Conservation (phyloP, 2,329 filamentous ascomycete species). For the Cercospora canescens region DNA sequence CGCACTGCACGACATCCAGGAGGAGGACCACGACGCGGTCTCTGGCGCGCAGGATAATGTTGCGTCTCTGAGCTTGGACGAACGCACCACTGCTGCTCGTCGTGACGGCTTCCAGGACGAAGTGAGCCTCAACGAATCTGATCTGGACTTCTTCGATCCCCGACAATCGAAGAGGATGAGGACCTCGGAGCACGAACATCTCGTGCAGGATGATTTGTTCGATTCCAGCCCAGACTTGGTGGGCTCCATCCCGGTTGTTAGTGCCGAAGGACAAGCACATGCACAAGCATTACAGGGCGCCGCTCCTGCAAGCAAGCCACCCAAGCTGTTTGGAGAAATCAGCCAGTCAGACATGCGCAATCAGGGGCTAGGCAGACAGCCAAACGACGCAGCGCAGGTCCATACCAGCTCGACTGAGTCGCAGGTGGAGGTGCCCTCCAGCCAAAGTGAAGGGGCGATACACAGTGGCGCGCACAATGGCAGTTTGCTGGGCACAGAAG, state of each 20-base stretch:
- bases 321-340: constrained; percentile 63
- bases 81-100: constrained; percentile 34
- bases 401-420: constrained; percentile 6
- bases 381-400: not conserved
- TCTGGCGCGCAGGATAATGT: constrained; percentile 53
- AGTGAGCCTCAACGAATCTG: constrained; percentile 37
- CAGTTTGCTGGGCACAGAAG: constrained; percentile 51
- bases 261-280: constrained; percentile 6
- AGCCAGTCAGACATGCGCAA: constrained; percentile 55
- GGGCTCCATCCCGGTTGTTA: constrained; percentile 35
- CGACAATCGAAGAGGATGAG: constrained; percentile 49
- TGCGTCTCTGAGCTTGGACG: constrained; percentile 64
- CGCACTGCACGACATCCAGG: constrained; percentile 46
- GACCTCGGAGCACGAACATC: constrained; percentile 38
- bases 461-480: constrained; percentile 4
- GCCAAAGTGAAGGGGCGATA: not conserved
- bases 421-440: not conserved
- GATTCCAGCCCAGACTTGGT: constrained; percentile 41
- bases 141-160: constrained; percentile 40
- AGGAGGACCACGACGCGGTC: constrained; percentile 59
- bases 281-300: constrained; percentile 16
- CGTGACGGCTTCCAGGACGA: constrained; percentile 29
- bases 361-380: constrained; percentile 38
- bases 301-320: constrained; percentile 16
- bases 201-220: constrained; percentile 30